Evolutionary conservation across 768 basidiomycete genomes (phyloP).

Genomic region (Imleria badia): DNA sequence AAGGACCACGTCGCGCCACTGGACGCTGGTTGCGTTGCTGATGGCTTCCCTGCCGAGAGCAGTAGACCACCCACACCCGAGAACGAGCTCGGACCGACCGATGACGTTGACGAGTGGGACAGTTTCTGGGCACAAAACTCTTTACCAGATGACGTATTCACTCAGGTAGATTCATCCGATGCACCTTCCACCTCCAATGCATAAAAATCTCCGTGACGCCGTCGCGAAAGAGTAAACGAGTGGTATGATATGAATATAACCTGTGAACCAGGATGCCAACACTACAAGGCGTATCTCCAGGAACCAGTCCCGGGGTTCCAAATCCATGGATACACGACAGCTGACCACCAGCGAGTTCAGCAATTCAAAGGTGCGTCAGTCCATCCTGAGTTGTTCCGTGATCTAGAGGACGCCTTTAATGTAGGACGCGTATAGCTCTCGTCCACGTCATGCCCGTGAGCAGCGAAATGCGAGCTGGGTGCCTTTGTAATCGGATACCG

Average conservation of each 20-base stretch:
- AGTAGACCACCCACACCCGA: slow-evolving; percentile 21
- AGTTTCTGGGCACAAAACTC: slow-evolving; percentile 43
- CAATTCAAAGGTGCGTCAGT: slow-evolving; percentile 21
- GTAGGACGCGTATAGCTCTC: slow-evolving; percentile 15
- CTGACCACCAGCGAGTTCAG: not conserved
- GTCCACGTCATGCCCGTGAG: slow-evolving; percentile 25
- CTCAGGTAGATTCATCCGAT: slow-evolving; percentile 13
- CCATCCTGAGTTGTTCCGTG: slow-evolving; percentile 21
- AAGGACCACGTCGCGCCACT: slow-evolving; percentile 33
- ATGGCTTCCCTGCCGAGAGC: slow-evolving; percentile 19
- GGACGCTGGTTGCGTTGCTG: slow-evolving; percentile 36
- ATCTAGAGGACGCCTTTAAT: slow-evolving; percentile 1
- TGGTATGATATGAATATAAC: not conserved
- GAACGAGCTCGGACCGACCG: slow-evolving; percentile 22
- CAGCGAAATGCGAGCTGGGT: slow-evolving; percentile 28
- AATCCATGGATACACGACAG: not conserved
- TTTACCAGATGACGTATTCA: slow-evolving; percentile 39
- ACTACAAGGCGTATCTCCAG: not conserved
- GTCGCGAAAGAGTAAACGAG: slow-evolving; percentile 7
- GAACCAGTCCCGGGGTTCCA: slow-evolving; percentile 16
- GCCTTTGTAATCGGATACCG: slow-evolving; percentile 33
- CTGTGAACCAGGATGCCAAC: not conserved
- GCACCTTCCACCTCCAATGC: slow-evolving; percentile 7
- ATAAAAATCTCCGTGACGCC: slow-evolving; percentile 6
- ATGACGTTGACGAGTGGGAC: slow-evolving; percentile 48